These are phyloP conservation scores for Gastrodia elata DNA, from an alignment of 106 monocot species.

Conservation along the genomic window DNA sequence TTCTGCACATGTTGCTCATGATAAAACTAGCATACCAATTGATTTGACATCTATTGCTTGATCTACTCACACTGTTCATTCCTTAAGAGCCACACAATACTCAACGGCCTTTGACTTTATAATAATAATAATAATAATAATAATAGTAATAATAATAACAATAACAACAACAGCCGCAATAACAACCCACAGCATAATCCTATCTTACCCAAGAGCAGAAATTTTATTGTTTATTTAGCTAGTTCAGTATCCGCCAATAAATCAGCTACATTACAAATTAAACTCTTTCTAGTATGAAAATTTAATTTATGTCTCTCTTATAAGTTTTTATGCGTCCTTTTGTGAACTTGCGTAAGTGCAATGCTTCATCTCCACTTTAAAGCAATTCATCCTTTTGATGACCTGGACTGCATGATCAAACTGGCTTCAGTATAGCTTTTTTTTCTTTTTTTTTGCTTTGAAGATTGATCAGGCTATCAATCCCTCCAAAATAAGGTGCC, in stretches of 20 bases:
- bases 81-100: too few relatives aligned
- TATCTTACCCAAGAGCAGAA: not conserved
- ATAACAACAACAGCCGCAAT: too few relatives aligned
- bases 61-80: too few relatives aligned
- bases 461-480: slow-evolving; percentile 77
- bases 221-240: not conserved
- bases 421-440: not conserved
- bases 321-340: not conserved
- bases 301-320: not conserved
- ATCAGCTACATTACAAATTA: not conserved
- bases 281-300: not conserved
- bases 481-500: slow-evolving; percentile 39
- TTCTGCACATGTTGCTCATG: too few relatives aligned
- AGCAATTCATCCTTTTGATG: not conserved
- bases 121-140: too few relatives aligned
- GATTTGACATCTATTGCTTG: too few relatives aligned
- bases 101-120: too few relatives aligned
- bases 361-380: not conserved
- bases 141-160: too few relatives aligned
- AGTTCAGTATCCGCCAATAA: not conserved
- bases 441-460: not conserved
- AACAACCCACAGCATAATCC: too few relatives aligned
- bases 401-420: slow-evolving; percentile 4
- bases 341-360: not conserved
- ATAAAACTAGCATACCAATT: too few relatives aligned